Base-by-base conservation (phyloP, 352 stramenopile genomes). In the Stephanocyclus meneghinianus region DNA sequence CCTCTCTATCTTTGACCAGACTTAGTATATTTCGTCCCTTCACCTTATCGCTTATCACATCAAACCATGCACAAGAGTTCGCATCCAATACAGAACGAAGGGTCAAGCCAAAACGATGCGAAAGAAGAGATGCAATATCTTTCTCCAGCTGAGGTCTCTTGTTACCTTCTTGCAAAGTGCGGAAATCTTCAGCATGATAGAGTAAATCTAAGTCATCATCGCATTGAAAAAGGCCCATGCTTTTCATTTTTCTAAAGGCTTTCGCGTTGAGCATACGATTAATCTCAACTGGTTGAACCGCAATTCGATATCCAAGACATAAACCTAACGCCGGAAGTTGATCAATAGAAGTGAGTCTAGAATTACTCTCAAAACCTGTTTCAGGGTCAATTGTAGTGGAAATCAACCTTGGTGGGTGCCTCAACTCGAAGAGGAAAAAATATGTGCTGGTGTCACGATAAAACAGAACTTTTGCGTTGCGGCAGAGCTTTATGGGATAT, bases 251-350 rank as follows among this genome's bases (percentile, higher is more conserved):
- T 53, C 15, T 48, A 48, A 75, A 66, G 2, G 37, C n/a, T 61
- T 62, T 30, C 2, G 48, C 16, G 1, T 56, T 40, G 29, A 74
- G 16, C 6, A 77, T 32, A 18, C 44, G 16, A 21, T 71, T 64
- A 15, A 77, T 70, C 29, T 71, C 45, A 32, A 55, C 47, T 26
- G 9, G n/a, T 16, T 40, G 11, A 18, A 71, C 26, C 16, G 30
- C 51, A 64, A 77, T 26, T 45, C 55, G 51, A 37, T 71, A 77
- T 10, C 70, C 60, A 11, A 77, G 44, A 59, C 59, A 77, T 11
- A 5, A 65, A 0, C 57, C 70, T n/a, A 70, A 48, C n/a, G 18
- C 16, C 21, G 61, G 40, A 40, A 69, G 21, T 5, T 69, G n/a
- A 40, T 55, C 40, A n/a, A 69, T 18, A 32, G 16, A 42, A 13